Base-by-base conservation (phyloP, 2,329 filamentous ascomycete genomes). In the Diplodia scrobiculata region DNA sequence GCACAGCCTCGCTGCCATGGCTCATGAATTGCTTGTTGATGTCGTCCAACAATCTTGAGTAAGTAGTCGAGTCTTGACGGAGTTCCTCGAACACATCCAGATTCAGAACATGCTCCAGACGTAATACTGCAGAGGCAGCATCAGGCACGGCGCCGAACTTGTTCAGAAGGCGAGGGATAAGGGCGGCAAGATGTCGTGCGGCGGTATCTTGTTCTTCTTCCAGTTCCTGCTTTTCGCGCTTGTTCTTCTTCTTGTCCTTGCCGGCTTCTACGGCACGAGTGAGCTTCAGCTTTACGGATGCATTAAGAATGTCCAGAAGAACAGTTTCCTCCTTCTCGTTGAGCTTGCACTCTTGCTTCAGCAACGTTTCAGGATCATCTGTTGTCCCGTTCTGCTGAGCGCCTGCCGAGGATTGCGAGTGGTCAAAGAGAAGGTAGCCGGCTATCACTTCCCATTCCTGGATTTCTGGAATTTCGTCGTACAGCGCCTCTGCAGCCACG, bases 1-100 rank as follows among this genome's bases (percentile, higher is more conserved):
- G 83, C 19, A 98, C 93, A 65, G 86, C 86, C 71, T 91, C 90
- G 72, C 96, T 91, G 51, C 91, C 91, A 74, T 99, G 95, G n/a
- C 92, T 88, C 72, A 90, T 88, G 79, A 99, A 98, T 72, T 99
- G 95, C 67, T 91, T 92, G 76, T 91, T 92, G 71, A 98, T 92
- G 72, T 97, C 93, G 71, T 97, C 92, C 1, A 99, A 82, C 34
- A 98, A 81, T 25, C 89, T 87, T 6, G 89, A 86, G 73, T 96
- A 96, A 1, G 88, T 89, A 1, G 89, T 88, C 0, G 91, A 87
- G 70, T 96, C 92, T 75, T 97, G 92, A 62, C 93, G 89, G 45
- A 98, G 82, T 73, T 96, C 91, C 74, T 93, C 89, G 74, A 98
- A 96, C 25, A 93, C 86, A 48, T 94, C 90, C 0, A 97, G 84